phyloP scores from a whole-genome alignment of 2,329 filamentous ascomycete genomes.

The Trichoderma brevicompactum region DNA sequence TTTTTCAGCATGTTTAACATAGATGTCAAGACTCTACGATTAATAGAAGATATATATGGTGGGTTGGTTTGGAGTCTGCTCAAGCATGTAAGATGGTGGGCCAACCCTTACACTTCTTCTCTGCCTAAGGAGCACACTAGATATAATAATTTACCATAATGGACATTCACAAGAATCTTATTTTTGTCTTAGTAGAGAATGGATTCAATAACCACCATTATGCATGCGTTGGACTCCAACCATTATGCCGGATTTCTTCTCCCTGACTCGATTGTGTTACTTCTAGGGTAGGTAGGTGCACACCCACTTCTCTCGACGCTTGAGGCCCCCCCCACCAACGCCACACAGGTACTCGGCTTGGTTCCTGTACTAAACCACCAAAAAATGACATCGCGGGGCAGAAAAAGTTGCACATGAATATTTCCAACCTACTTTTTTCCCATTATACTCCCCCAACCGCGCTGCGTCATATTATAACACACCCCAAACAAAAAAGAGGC shows the following conservation, averaged over 20 bases:
- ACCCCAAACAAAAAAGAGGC: not conserved
- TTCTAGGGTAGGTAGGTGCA: too few species aligned
- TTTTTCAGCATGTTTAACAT: not conserved
- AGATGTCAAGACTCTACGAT: not conserved
- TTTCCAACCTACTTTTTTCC: not conserved
- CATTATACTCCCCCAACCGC: not conserved
- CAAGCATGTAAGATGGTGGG: not conserved
- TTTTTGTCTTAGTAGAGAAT: not conserved
- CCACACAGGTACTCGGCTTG: constrained; percentile 3
- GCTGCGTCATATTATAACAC: not conserved
- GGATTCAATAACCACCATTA: too few species aligned
- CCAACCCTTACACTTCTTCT: not conserved
- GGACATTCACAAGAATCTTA: not conserved
- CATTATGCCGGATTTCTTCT: too few species aligned
- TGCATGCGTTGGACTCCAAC: too few species aligned
- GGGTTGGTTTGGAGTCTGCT: too few species aligned
- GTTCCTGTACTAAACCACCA: constrained; percentile 5
- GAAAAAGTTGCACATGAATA: constrained; percentile 21
- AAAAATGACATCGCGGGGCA: constrained; percentile 27
- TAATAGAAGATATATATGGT: not conserved
- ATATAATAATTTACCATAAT: too few species aligned
- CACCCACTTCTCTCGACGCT: too few species aligned
- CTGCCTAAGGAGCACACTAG: not conserved
- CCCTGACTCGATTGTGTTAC: too few species aligned
- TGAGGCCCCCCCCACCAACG: not conserved